Evolutionary conservation across 345 rosid species (phyloP).

Genomic region (Lumnitzera littorea): DNA sequence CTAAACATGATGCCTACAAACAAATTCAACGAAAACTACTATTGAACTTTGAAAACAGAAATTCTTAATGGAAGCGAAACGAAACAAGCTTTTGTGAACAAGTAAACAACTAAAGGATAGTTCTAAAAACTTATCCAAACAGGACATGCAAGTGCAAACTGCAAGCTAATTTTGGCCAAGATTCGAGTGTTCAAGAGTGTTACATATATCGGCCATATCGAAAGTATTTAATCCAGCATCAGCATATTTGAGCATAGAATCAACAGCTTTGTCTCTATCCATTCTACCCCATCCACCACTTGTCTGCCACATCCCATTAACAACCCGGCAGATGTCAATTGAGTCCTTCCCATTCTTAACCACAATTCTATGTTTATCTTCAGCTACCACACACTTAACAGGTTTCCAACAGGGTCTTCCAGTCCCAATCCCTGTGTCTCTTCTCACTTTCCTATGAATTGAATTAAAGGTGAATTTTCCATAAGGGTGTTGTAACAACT

Average conservation of each 20-base stretch:
- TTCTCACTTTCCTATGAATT: slow-evolving; percentile 10
- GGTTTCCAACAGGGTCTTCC: slow-evolving; percentile 14
- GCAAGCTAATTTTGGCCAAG: too few relatives aligned
- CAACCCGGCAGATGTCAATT: slow-evolving; percentile 43
- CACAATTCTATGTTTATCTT: slow-evolving; percentile 22
- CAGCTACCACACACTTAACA: slow-evolving; percentile 23
- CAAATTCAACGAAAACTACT: too few relatives aligned
- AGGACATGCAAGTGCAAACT: too few relatives aligned
- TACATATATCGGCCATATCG: slow-evolving; percentile 64
- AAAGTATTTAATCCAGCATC: slow-evolving; percentile 46
- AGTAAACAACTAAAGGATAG: too few relatives aligned
- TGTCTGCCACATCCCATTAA: slow-evolving; percentile 68
- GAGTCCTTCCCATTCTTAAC: slow-evolving; percentile 48
- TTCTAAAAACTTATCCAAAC: too few relatives aligned
- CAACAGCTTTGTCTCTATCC: slow-evolving; percentile 31
- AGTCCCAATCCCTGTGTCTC: not conserved
- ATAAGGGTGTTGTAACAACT: slow-evolving; percentile 15
- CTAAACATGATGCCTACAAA: too few relatives aligned
- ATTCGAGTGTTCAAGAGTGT: not conserved
- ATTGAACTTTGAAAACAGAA: too few relatives aligned
- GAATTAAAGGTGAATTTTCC: slow-evolving; percentile 19
- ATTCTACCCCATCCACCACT: slow-evolving; percentile 60
- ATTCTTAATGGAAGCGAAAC: too few relatives aligned
- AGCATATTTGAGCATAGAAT: slow-evolving; percentile 53
- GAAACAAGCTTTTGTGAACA: too few relatives aligned